Evolutionary conservation across 2,329 filamentous ascomycete species (phyloP).

Genomic region (Didymella exigua): DNA sequence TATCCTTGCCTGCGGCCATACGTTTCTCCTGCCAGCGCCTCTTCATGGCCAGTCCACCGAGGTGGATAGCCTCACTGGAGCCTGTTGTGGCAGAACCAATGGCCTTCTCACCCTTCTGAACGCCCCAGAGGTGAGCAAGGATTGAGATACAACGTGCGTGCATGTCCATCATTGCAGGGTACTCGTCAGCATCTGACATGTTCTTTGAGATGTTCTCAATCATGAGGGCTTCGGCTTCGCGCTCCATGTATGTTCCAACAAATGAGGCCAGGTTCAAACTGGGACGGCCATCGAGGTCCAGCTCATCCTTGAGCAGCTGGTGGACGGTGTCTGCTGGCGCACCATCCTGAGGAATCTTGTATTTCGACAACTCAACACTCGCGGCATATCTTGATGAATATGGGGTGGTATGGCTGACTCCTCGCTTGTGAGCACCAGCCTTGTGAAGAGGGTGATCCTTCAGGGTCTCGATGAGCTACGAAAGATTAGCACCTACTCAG

Average conservation of each 20-base stretch:
- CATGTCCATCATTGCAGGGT: constrained; percentile 56
- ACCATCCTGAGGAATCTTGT: constrained; percentile 62
- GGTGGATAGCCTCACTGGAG: constrained; percentile 72
- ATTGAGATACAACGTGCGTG: constrained; percentile 73
- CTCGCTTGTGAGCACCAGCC: constrained; percentile 43
- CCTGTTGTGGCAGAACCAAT: constrained; percentile 74
- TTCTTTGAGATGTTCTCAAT: constrained; percentile 73
- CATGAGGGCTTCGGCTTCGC: constrained; percentile 68
- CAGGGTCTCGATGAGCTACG: constrained; percentile 57
- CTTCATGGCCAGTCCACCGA: constrained; percentile 71
- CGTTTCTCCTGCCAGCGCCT: constrained; percentile 72
- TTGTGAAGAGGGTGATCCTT: constrained; percentile 54
- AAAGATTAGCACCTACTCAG: not conserved
- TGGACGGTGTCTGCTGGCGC: constrained; percentile 68
- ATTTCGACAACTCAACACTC: constrained; percentile 63
- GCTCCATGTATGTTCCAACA: constrained; percentile 74
- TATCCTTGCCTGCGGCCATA: constrained; percentile 65
- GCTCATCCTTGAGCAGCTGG: constrained; percentile 60
- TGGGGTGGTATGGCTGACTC: constrained; percentile 59
- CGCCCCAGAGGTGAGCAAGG: constrained; percentile 69
- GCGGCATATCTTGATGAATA: constrained; percentile 65
- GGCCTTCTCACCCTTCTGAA: constrained; percentile 65
- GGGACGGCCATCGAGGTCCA: constrained; percentile 56
- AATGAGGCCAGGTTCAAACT: constrained; percentile 73
- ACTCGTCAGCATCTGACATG: constrained; percentile 67